Evolutionary conservation across 306 rosid genomes (phyloP), one percentile per base, ranked within the genome.

Genomic region (Vicia sativa): DNA sequence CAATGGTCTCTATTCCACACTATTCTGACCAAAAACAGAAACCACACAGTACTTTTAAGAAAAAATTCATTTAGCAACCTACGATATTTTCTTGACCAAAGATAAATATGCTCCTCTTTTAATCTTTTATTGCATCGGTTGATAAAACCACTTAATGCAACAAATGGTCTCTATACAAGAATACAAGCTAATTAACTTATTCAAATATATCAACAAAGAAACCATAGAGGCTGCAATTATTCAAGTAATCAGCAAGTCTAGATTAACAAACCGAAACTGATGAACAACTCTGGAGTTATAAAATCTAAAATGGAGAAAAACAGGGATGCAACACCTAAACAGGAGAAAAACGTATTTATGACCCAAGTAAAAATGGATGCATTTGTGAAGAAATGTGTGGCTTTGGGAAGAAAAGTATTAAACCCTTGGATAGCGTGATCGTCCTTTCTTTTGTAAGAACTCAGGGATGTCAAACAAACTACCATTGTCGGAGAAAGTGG

Each of bases 381-480:
- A 54, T 52, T 7, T 45, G 45, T 39, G 71, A 59, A 65, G 80
- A 68, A 66, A 67, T 58, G 74, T 44, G 43, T 38, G 39, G 53
- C 77, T 14, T 59, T 35, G 46, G 25, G 50, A 62, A 21, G 46
- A 62, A 52, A 59, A 54, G 74, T 41, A 62, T 80, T 77, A 90
- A 70, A 72, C 90, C 74, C 99, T 85, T 7, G 99, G 99, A 76
- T 82, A 88, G 67, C 96, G 97, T 10, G 96, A 85, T 12, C 95
- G 95, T 4, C 98, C 97, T 78, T 93, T 93, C 88, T 90, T 90
- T 89, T 87, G 90, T 70, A 93, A 76, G 84, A 93, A 90, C 75
- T 91, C 96, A 1, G 97, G 96, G 74, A 91, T 91, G 73, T 91
- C 95, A 4, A 62, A 53, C 13, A 86, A 73, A 55, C 96, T 78